Conservation (phyloP, 2,329 filamentous ascomycete species). For the Alternaria sp. region DNA sequence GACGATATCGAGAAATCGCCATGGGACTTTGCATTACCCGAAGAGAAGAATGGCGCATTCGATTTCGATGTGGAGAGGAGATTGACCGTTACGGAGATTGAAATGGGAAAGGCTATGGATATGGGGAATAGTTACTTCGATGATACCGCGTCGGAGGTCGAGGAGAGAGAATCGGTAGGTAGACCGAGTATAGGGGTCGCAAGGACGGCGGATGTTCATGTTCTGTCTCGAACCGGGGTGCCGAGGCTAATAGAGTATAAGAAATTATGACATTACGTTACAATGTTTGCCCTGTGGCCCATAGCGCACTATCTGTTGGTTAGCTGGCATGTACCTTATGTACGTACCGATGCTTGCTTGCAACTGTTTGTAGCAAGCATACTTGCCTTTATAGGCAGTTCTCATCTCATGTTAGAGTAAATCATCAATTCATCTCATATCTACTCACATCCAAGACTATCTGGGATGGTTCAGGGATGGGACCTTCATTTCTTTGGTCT, state of each 20-base stretch:
- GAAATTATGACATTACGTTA: constrained; percentile 5
- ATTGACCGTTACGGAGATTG: constrained; percentile 1
- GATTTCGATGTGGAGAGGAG: constrained; percentile 9
- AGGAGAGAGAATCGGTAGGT: background rate
- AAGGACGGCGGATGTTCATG: constrained; percentile 1
- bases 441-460: background rate
- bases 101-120: constrained; percentile 3
- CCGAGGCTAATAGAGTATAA: constrained; percentile 7
- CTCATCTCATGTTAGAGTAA: background rate
- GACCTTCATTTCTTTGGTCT: background rate
- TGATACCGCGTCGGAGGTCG: constrained; percentile 15
- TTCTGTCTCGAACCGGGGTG: background rate
- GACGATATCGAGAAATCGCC: background rate
- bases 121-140: constrained; percentile 16
- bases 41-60: background rate
- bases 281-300: background rate
- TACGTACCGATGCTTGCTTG: background rate
- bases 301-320: background rate
- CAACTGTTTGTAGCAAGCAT: background rate
- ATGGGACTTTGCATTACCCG: background rate
- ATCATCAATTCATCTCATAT: background rate
- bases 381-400: background rate
- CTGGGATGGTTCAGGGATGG: background rate
- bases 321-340: background rate
- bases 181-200: constrained; percentile 4